phyloP scores from a whole-genome alignment of 179 eudicot species.

The Spinacia oleracea region DNA sequence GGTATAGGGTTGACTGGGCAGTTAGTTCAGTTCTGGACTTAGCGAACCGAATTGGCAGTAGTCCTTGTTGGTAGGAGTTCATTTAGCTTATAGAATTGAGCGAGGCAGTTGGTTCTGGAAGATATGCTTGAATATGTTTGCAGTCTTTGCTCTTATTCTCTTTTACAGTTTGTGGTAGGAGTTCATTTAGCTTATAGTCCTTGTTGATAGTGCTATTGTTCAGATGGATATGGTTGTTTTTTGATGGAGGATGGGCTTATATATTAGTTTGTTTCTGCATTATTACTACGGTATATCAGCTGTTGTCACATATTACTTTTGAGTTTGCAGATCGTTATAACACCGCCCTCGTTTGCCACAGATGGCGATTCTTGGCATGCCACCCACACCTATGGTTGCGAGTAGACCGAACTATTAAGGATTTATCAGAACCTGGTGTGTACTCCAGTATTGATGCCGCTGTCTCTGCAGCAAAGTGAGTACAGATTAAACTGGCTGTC shows the following conservation, averaged over 20 bases:
- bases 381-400: conserved; percentile 97
- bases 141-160: background rate
- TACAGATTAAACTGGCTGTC: conserved; percentile 13
- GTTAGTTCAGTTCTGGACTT: background rate
- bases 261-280: conserved; percentile 8
- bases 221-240: conserved; percentile 6
- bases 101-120: background rate
- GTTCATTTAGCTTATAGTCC: background rate
- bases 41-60: background rate
- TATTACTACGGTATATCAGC: conserved; percentile 22
- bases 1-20: background rate
- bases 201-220: background rate
- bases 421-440: conserved; percentile 61
- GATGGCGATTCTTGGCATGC: conserved; percentile 96
- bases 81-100: no score
- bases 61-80: no score
- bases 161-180: background rate
- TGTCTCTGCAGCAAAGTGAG: conserved; percentile 84
- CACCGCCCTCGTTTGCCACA: conserved; percentile 99
- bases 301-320: conserved; percentile 43
- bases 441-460: conserved; percentile 80
- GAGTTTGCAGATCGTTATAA: conserved; percentile 99
- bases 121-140: background rate
- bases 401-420: conserved; percentile 72
- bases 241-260: background rate